Evolutionary conservation across 2,329 filamentous ascomycete genomes (phyloP).

Genomic region (Microcyclosporella mali): DNA sequence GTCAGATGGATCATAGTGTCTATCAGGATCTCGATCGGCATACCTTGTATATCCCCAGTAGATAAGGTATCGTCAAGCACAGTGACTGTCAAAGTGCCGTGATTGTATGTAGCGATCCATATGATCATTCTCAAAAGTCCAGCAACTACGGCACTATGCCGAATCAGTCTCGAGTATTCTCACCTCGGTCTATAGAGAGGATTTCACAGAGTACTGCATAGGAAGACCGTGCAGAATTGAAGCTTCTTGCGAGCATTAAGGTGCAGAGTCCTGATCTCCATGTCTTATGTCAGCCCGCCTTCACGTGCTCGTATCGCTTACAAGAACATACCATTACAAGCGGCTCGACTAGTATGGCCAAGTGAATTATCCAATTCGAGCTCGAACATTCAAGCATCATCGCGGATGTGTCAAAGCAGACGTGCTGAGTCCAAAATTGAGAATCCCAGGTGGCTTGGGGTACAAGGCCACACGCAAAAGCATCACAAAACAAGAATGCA

Average conservation of each 20-base stretch:
- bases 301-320: too few species aligned
- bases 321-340: slow-evolving; percentile 11
- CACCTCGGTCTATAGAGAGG: background rate
- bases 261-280: slow-evolving; percentile 6
- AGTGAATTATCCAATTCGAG: slow-evolving; percentile 8
- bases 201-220: slow-evolving; percentile 11
- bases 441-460: slow-evolving; percentile 11
- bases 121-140: slow-evolving; percentile 13
- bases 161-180: background rate
- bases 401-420: slow-evolving; percentile 10
- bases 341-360: slow-evolving; percentile 10
- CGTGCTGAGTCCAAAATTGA: slow-evolving; percentile 6
- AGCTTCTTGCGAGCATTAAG: slow-evolving; percentile 8
- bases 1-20: background rate
- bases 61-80: background rate
- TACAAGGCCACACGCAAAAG: slow-evolving; percentile 11
- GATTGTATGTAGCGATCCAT: slow-evolving; percentile 5
- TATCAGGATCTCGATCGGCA: too few species aligned
- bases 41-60: background rate
- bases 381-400: slow-evolving; percentile 4
- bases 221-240: slow-evolving; percentile 11
- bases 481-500: slow-evolving; percentile 7
- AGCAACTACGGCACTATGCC: slow-evolving; percentile 9
- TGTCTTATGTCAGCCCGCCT: background rate
- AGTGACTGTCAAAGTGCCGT: slow-evolving; percentile 4